Conservation (phyloP, 2,329 filamentous ascomycete species). For the Sarocladiaceae sp. region DNA sequence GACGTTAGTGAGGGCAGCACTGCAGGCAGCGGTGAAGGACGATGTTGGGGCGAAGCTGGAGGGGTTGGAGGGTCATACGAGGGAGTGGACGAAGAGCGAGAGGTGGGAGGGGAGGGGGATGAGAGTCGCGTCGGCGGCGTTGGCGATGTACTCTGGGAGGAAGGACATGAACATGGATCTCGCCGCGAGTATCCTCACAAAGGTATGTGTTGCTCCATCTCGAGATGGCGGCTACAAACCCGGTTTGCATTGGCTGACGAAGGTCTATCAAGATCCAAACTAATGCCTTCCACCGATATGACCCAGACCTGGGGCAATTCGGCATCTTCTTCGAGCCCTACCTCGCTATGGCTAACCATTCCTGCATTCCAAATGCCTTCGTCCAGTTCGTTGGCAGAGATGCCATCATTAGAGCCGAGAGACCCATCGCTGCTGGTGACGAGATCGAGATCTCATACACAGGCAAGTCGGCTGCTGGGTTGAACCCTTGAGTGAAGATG, state of each 20-base stretch:
- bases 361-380: conserved; percentile 53
- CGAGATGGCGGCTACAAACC: conserved; percentile 4
- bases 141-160: conserved; percentile 19
- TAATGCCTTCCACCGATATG: conserved; percentile 54
- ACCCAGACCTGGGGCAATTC: conserved; percentile 43
- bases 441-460: conserved; percentile 59
- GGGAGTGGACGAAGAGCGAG: conserved; percentile 25
- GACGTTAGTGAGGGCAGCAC: conserved; percentile 47
- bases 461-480: no score
- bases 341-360: conserved; percentile 57
- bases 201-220: conserved; percentile 35
- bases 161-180: conserved; percentile 23
- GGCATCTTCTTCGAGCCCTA: conserved; percentile 51
- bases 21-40: conserved; percentile 41
- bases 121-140: conserved; percentile 30
- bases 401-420: conserved; percentile 44
- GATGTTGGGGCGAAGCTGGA: conserved; percentile 27
- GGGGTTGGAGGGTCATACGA: conserved; percentile 41
- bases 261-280: conserved; percentile 45
- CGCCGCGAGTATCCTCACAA: conserved; percentile 45
- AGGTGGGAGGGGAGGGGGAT: conserved; percentile 41
- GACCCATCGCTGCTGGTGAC: conserved; percentile 41
- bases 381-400: conserved; percentile 48
- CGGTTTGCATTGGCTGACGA: not conserved
- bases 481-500: no score